These are phyloP conservation scores for Penicillium lagena DNA, from an alignment of 495 filamentous ascomycete species.

Conservation along the genomic window DNA sequence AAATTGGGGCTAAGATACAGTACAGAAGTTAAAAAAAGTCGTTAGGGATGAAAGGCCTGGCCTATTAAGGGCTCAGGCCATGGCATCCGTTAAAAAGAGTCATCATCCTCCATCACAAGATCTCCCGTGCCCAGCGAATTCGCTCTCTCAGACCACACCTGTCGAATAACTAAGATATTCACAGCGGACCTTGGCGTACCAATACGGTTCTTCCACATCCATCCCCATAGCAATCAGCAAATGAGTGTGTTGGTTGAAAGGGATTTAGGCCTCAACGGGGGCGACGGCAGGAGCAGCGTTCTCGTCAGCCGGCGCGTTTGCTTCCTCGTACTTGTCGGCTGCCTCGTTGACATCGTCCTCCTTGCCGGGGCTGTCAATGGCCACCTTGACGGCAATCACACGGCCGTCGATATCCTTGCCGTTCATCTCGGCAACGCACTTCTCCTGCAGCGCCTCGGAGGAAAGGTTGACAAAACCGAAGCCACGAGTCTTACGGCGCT, in stretches of 20 bases:
- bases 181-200: neutral
- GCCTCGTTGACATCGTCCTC: constrained; percentile 82
- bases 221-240: constrained; percentile 10
- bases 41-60: constrained; percentile 26
- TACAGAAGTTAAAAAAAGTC: constrained; percentile 39
- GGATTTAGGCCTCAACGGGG: constrained; percentile 24
- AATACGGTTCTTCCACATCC: constrained; percentile 3
- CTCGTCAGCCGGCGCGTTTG: constrained; percentile 33
- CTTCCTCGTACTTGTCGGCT: constrained; percentile 41
- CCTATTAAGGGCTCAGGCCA: constrained; percentile 17
- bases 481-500: constrained; percentile 97
- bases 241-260: constrained; percentile 15
- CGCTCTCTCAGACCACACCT: no score
- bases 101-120: constrained; percentile 10
- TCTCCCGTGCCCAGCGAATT: neutral
- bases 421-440: constrained; percentile 97
- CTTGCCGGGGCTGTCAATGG: constrained; percentile 98
- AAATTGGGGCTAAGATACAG: constrained; percentile 46
- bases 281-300: constrained; percentile 24
- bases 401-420: constrained; percentile 97
- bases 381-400: constrained; percentile 99
- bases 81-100: constrained; percentile 14
- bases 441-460: constrained; percentile 92
- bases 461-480: constrained; percentile 96
- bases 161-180: constrained; percentile 14